Evolutionary conservation across 2,329 filamentous ascomycete genomes (phyloP).

Genomic region (Paracamarosporium sp.): DNA sequence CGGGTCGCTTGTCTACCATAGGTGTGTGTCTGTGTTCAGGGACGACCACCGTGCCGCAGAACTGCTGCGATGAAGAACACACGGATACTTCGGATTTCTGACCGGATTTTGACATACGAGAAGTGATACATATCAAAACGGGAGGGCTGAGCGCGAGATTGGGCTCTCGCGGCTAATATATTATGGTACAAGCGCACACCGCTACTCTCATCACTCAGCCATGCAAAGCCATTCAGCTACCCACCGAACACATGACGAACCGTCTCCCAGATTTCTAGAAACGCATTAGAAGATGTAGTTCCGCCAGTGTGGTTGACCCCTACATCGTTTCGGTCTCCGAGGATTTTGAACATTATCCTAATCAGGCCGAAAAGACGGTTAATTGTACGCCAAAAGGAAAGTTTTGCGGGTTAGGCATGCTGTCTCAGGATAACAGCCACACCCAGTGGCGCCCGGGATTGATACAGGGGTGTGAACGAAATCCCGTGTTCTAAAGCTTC

Average conservation of each 20-base stretch:
- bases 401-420: neutral
- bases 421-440: neutral
- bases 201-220: slow-evolving; percentile 4
- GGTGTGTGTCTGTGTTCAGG: too few species aligned
- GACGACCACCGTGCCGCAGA: neutral
- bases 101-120: neutral
- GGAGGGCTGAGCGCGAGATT: neutral
- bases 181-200: slow-evolving; percentile 2
- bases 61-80: neutral
- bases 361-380: neutral
- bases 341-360: slow-evolving; percentile 5
- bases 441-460: neutral
- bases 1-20: neutral
- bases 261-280: slow-evolving; percentile 1
- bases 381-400: neutral
- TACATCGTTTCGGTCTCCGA: neutral
- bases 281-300: neutral
- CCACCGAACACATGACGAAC: slow-evolving; percentile 1
- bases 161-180: slow-evolving; percentile 3
- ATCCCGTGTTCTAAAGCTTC: neutral
- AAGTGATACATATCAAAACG: neutral
- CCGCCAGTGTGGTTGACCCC: slow-evolving; percentile 3
- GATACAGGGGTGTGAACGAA: neutral
- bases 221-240: neutral
- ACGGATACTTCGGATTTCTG: neutral